phyloP scores from a whole-genome alignment of 805 yeast genomes.

The Naumovozyma castellii region DNA sequence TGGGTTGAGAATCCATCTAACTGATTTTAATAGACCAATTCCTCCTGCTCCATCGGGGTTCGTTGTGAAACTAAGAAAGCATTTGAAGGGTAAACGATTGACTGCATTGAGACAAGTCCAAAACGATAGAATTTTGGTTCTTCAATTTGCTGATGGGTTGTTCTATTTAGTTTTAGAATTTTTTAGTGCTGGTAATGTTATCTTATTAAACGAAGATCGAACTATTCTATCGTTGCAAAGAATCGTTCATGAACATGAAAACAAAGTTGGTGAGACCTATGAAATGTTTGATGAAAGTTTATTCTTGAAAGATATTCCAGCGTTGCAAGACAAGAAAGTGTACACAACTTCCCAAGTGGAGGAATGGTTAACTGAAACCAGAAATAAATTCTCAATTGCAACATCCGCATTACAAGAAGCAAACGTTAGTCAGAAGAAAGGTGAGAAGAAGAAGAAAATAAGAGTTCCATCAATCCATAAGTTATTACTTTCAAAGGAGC shows the following conservation, averaged over 20 bases:
- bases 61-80: conserved; percentile 78
- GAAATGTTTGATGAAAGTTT: conserved; percentile 45
- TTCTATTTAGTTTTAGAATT: conserved; percentile 77
- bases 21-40: conserved; percentile 73
- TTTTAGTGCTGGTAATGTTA: conserved; percentile 88
- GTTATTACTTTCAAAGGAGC: conserved; percentile 53
- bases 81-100: conserved; percentile 69
- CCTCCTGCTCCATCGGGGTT: conserved; percentile 79
- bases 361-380: conserved; percentile 25
- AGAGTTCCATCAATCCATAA: conserved; percentile 59
- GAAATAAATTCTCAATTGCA: conserved; percentile 8
- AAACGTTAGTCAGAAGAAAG: background rate
- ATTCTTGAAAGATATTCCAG: conserved; percentile 25
- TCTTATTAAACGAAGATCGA: conserved; percentile 59
- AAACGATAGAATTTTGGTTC: conserved; percentile 72
- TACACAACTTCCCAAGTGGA: conserved; percentile 14
- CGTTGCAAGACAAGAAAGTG: conserved; percentile 7
- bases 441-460: conserved; percentile 28
- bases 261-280: conserved; percentile 65
- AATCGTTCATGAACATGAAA: conserved; percentile 64
- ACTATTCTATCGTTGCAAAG: conserved; percentile 70
- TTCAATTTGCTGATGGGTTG: conserved; percentile 76
- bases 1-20: conserved; percentile 71
- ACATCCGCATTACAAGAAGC: conserved; percentile 4
- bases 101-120: conserved; percentile 65